Conservation (phyloP, 2,329 filamentous ascomycete species). For the Beauveria asiatica region DNA sequence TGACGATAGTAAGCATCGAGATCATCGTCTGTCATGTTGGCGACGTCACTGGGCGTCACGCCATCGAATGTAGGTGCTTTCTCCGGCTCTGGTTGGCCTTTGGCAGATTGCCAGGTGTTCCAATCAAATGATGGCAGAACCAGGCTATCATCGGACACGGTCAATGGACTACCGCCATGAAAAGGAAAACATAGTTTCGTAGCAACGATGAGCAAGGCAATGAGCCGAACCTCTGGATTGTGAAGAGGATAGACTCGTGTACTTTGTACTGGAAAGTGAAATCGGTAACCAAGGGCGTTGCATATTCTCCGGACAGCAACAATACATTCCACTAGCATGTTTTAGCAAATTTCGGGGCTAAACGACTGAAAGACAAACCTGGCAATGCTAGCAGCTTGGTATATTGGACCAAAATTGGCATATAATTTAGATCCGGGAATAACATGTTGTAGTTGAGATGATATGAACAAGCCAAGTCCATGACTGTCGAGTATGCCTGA, state of each 20-base stretch:
- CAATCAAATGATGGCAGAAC: constrained; percentile 51
- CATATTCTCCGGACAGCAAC: constrained; percentile 36
- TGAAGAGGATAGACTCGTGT: constrained; percentile 40
- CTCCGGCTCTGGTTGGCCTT: constrained; percentile 22
- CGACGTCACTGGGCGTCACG: constrained; percentile 54
- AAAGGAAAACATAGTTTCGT: constrained; percentile 76
- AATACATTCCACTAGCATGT: constrained; percentile 44
- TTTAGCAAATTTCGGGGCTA: constrained; percentile 17
- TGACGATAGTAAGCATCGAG: constrained; percentile 57
- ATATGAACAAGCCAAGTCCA: constrained; percentile 56
- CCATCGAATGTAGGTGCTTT: constrained; percentile 32
- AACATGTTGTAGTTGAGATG: constrained; percentile 58
- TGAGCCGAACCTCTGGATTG: constrained; percentile 67
- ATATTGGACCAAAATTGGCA: constrained; percentile 60
- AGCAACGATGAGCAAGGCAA: constrained; percentile 63
- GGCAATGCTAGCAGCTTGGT: constrained; percentile 68
- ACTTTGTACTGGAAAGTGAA: constrained; percentile 40
- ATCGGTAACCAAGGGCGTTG: constrained; percentile 40
- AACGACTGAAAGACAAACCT: constrained; percentile 32
- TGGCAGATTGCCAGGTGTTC: constrained; percentile 54
- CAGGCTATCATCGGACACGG: not conserved
- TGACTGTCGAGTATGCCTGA: constrained; percentile 55
- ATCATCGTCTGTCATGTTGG: constrained; percentile 50
- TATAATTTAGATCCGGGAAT: constrained; percentile 65
- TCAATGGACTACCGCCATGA: constrained; percentile 34